Percentiles rank a stretch among this genome's conserved stretches.
Conservation (phyloP, 1,284 basidiomycete species). For the Filobasidium uniguttulatum region DNA sequence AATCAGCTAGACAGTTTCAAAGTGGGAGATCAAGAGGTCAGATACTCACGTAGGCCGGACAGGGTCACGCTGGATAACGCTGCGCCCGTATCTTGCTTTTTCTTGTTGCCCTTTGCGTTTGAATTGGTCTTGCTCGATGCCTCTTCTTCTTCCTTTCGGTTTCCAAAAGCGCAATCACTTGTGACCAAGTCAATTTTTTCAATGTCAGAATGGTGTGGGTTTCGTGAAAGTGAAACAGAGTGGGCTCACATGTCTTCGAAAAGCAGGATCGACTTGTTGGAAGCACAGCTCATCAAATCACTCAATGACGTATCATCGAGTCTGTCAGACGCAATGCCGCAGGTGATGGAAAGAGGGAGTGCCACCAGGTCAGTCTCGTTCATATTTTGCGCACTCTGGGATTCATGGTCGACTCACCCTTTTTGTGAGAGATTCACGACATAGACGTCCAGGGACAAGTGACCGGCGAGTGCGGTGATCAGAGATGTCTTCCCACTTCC, state of each 20-base stretch:
- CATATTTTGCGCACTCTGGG: background rate
- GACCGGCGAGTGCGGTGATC: conserved; percentile 62
- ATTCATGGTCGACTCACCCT: conserved; percentile 34
- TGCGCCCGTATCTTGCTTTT: conserved; percentile 25
- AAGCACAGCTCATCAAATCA: conserved; percentile 50
- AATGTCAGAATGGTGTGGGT: background rate
- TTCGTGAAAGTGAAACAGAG: background rate
- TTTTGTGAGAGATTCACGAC: conserved; percentile 56
- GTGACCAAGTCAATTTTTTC: background rate
- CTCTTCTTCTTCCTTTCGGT: conserved; percentile 11
- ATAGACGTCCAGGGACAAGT: conserved; percentile 58
- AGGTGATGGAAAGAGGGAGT: background rate
- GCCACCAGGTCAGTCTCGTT: background rate
- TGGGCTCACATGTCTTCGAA: conserved; percentile 51
- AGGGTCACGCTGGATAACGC: conserved; percentile 44
- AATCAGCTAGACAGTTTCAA: background rate
- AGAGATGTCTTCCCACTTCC: conserved; percentile 65
- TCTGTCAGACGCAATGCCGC: conserved; percentile 5
- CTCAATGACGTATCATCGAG: conserved; percentile 53
- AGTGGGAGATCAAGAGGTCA: background rate
- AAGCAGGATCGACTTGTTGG: conserved; percentile 54
- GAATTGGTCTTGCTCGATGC: conserved; percentile 9
- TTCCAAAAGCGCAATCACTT: conserved; percentile 28
- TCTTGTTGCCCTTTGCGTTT: conserved; percentile 19
- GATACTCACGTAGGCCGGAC: conserved; percentile 46